Conservation (phyloP, 768 basidiomycete species). For the Hericium erinaceus region DNA sequence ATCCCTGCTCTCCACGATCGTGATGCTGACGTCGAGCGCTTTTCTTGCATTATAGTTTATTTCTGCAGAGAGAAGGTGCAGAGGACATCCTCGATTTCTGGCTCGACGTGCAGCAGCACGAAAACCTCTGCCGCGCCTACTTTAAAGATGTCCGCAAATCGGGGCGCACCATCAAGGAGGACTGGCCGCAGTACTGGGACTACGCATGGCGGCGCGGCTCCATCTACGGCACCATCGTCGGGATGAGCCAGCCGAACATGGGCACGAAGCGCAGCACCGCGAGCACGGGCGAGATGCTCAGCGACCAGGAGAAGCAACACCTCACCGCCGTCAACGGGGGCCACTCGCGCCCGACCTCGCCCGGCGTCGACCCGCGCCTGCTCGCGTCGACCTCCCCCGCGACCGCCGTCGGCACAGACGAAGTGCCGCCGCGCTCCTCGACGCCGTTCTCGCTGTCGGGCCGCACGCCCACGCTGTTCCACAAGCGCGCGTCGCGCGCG, state of each 20-base stretch:
- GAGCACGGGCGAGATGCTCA: slow-evolving; percentile 65
- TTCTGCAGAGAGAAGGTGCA: slow-evolving; percentile 89
- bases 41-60: slow-evolving; percentile 48
- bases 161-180: slow-evolving; percentile 84
- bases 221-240: slow-evolving; percentile 86
- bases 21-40: background rate
- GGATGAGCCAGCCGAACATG: slow-evolving; percentile 47
- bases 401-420: slow-evolving; percentile 33
- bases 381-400: slow-evolving; percentile 43
- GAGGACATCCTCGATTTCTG: slow-evolving; percentile 98
- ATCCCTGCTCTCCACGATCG: background rate
- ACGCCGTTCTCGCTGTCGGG: slow-evolving; percentile 74
- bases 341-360: slow-evolving; percentile 33
- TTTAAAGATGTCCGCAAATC: slow-evolving; percentile 98
- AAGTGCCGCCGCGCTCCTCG: slow-evolving; percentile 46
- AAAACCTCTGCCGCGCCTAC: slow-evolving; percentile 96
- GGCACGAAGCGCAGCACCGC: slow-evolving; percentile 69
- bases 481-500: slow-evolving; percentile 73
- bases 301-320: slow-evolving; percentile 57
- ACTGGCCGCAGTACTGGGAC: slow-evolving; percentile 98
- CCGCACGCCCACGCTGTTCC: slow-evolving; percentile 70
- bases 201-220: slow-evolving; percentile 88
- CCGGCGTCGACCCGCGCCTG: slow-evolving; percentile 22
- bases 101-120: slow-evolving; percentile 98
- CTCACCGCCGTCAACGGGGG: slow-evolving; percentile 47